Base-by-base conservation (phyloP, 2,329 filamentous ascomycete genomes). In the Penicillium sp. region DNA sequence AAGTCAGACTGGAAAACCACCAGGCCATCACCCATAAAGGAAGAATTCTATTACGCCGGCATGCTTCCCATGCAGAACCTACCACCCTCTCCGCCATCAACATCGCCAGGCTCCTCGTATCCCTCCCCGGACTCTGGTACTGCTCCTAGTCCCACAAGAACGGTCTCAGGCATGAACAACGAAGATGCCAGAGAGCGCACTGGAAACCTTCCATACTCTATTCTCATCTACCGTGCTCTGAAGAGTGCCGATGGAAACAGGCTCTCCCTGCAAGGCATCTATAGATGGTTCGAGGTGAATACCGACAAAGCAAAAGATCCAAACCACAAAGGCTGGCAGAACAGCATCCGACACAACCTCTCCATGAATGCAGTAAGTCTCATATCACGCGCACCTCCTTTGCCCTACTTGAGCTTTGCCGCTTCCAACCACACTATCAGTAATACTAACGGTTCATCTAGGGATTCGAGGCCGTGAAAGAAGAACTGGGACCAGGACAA, bases 291-390 rank as follows among this genome's bases (percentile, higher is more conserved):
- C 67, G 80, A 84, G 40, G 81, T 87, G 27, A 87, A 96, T 67
- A 96, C 92, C 2, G 83, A 84, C 62, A 96, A 94, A 72, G 85
- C 84, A 4, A 85, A 80, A 49, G 81, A 82, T 43, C 70, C 74
- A 16, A 81, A 79, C 7, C 77, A 74, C 11, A 88, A 86, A 64
- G 93, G 92, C 9, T 97, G 93, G 93, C 89, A 93, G 75, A 97
- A 97, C 73, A 96, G 91, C 70, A 95, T 97, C 61, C 85, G 93
- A 2, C 93, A 97, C 72, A 97, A 97, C 64, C 79, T 97, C 7
- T 96, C 91, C 45, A 97, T 97, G 92, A 97, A 97, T 66, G 82
- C 83, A 57, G 93, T 97, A 84, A 75, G 86, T 80, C 11, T 5
- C 10, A n/a, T 4, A 29, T 10, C 47, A 9, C 8, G 6, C 18